Conservation (phyloP, 495 filamentous ascomycete species). For the Venustampulla echinocandica region DNA sequence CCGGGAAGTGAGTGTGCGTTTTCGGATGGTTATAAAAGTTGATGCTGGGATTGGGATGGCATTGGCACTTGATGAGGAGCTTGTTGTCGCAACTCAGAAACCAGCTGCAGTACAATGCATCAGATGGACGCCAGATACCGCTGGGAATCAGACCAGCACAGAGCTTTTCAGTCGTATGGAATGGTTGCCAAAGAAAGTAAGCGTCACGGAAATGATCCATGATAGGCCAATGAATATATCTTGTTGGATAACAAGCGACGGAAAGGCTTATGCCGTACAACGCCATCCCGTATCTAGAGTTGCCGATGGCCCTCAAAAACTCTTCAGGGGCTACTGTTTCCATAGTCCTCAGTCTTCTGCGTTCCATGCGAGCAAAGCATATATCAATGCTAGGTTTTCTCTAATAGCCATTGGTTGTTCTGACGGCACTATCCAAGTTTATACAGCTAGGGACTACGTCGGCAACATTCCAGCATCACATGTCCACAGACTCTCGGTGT, state of each 20-base stretch:
- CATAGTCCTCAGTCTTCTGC: conserved; percentile 55
- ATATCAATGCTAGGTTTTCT: conserved; percentile 92
- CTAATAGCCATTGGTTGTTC: conserved; percentile 79
- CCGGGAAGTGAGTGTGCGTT: conserved; percentile 77
- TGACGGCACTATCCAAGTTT: conserved; percentile 74
- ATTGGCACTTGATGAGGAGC: conserved; percentile 85
- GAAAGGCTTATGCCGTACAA: conserved; percentile 88
- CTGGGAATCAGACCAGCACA: conserved; percentile 77
- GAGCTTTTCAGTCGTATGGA: conserved; percentile 81
- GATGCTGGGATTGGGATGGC: conserved; percentile 86
- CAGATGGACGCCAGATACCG: conserved; percentile 77
- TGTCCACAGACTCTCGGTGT: conserved; percentile 56
- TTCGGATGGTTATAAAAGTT: conserved; percentile 96
- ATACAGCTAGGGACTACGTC: conserved; percentile 83
- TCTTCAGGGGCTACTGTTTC: conserved; percentile 89
- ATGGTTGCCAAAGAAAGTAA: conserved; percentile 70
- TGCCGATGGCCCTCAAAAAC: conserved; percentile 40
- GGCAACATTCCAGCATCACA: conserved; percentile 93
- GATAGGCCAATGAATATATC: conserved; percentile 96
- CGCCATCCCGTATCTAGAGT: conserved; percentile 36
- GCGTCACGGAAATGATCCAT: conserved; percentile 81
- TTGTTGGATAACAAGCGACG: conserved; percentile 87
- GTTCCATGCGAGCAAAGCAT: conserved; percentile 59
- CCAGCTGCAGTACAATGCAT: conserved; percentile 95
- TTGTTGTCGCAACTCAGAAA: conserved; percentile 88